Evolutionary conservation across 1,284 basidiomycete genomes (phyloP).

Genomic region (Puccinia hordei): DNA sequence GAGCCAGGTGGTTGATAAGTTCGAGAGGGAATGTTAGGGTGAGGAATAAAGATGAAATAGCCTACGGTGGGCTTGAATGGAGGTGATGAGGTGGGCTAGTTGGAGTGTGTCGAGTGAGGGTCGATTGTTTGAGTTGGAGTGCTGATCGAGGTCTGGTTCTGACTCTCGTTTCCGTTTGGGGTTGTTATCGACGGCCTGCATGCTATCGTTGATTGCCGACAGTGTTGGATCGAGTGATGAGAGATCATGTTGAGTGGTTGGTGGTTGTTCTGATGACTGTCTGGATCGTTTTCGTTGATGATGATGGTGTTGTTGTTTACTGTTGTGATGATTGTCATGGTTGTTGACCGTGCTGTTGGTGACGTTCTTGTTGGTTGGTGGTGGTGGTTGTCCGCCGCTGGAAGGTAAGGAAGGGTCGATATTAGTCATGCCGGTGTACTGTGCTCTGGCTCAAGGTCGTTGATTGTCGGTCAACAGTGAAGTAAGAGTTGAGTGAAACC

Average conservation of each 20-base stretch:
- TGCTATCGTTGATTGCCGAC: slow-evolving; percentile 14
- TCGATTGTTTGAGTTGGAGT: not conserved
- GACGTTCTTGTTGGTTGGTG: not conserved
- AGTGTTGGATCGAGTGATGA: slow-evolving; percentile 24
- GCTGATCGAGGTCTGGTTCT: not conserved
- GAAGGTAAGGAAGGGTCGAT: slow-evolving; percentile 9
- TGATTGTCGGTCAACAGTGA: no score
- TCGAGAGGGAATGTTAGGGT: not conserved
- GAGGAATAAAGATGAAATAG: not conserved
- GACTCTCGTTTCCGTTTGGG: not conserved
- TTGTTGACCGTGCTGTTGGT: not conserved
- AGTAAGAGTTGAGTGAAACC: no score
- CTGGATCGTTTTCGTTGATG: not conserved
- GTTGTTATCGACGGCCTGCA: not conserved
- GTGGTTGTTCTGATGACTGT: not conserved
- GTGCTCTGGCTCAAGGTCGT: no score
- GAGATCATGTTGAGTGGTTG: not conserved
- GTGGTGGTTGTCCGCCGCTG: not conserved
- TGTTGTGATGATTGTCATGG: not conserved
- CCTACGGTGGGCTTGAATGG: slow-evolving; percentile 39
- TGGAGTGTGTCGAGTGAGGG: slow-evolving; percentile 41
- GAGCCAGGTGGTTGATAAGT: not conserved
- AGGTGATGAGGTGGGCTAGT: slow-evolving; percentile 37
- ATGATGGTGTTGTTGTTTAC: not conserved
- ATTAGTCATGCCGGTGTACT: not conserved